Evolutionary conservation across 1,139 yeast genomes (phyloP), one percentile per base, ranked within the genome.

Genomic region (Protomyces inundatus): DNA sequence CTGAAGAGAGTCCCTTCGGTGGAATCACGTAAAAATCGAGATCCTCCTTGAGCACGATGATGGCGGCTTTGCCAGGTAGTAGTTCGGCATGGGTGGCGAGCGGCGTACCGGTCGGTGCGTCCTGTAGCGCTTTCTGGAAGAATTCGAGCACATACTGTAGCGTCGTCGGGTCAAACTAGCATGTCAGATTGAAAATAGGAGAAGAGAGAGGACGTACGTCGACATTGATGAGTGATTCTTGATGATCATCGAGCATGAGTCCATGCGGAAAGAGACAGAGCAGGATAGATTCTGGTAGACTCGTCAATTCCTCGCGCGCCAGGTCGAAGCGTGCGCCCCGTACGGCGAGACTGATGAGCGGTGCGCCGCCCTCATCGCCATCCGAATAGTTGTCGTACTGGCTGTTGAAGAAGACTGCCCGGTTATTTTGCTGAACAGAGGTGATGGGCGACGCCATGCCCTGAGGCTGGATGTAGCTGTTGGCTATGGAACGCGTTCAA

Each of bases 1-100:
- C 39, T 16, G 67, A 46, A 12, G 45, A 10, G 39, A 32, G 55
- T 12, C 54, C 70, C 71, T 76, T 74, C 1, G 91, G 90, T 0
- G 97, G 96, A 35, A 93, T 85, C 66, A 95, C 89, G 75, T 91
- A 95, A 76, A 84, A 95, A 73, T 95, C 98, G 69, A 95, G 80
- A 74, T 95, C 98, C 74, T 95, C 99, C 67, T 97, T 80, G 65
- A 95, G 79, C 3, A 93, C 97, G 66, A 95, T 90, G 55, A 95
- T 87, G 0, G 97, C 90, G 0, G 98, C 98, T 70, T 90, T 87
- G 65, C 84, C 85, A 69, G 84, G 85, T 67, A 91, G 78, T 3
- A 89, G 83, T 63, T 84, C 83, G 4, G 82, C 81, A 65, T 82
- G 83, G 6, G 45, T 52, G 12, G 52, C n/a, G 10, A 66, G 48